These are phyloP conservation scores for Tricholoma hemisulphureum DNA, from an alignment of 768 basidiomycete species.

Conservation along the genomic window DNA sequence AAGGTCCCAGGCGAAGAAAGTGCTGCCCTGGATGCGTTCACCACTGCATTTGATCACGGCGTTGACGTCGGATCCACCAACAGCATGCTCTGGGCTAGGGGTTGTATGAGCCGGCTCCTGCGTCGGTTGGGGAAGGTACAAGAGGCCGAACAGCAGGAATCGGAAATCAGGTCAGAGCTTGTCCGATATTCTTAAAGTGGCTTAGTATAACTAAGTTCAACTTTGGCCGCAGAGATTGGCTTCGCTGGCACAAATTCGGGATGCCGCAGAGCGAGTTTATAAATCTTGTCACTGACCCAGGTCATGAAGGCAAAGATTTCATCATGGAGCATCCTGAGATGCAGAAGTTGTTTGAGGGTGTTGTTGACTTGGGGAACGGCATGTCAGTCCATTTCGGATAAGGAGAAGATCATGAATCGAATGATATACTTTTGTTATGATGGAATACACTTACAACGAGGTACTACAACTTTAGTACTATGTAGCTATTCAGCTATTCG, in stretches of 20 bases:
- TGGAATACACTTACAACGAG: too few relatives aligned
- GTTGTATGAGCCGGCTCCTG: background rate
- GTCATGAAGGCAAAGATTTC: slow-evolving; percentile 4
- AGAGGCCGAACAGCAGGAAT: background rate
- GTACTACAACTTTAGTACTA: too few relatives aligned
- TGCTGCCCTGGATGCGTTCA: background rate
- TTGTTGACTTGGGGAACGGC: background rate
- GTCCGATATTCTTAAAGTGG: background rate
- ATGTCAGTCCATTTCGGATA: background rate
- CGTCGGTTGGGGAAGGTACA: background rate
- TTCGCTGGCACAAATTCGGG: background rate
- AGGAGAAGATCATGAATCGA: background rate
- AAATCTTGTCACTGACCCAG: slow-evolving; percentile 4
- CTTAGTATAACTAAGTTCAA: background rate
- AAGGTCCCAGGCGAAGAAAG: background rate
- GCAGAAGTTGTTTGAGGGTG: background rate
- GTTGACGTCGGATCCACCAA: background rate
- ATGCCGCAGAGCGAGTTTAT: background rate
- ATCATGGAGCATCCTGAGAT: slow-evolving; percentile 12
- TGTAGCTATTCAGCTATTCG: too few relatives aligned
- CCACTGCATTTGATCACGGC: background rate
- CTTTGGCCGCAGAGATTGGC: background rate
- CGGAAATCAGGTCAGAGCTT: background rate
- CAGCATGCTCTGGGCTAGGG: background rate
- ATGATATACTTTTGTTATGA: too few relatives aligned